Evolutionary conservation across 148 eudicot species (phyloP).

Genomic region (Pouteria glomerata): DNA sequence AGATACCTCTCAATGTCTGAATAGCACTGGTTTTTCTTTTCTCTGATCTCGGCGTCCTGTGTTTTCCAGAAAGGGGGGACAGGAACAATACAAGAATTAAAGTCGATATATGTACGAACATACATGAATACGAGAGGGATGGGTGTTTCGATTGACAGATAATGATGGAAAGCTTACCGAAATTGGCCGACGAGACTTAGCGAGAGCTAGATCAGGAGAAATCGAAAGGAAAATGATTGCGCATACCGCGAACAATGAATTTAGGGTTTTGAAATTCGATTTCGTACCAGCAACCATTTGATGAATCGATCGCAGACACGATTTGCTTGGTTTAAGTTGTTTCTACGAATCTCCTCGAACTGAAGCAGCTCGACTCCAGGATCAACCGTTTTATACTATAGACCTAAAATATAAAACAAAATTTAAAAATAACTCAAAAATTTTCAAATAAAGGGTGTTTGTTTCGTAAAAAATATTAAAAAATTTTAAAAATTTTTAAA

Average conservation of each 20-base stretch:
- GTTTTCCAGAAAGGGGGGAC: not conserved
- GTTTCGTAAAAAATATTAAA: no score
- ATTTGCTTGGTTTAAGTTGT: no score
- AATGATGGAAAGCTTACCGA: slow-evolving; percentile 39
- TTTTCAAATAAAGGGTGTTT: no score
- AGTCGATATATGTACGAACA: not conserved
- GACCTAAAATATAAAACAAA: no score
- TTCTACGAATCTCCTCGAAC: no score
- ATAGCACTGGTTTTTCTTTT: slow-evolving; percentile 70
- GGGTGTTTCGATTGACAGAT: not conserved
- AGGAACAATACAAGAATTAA: not conserved
- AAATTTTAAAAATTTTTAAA: no score
- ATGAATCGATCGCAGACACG: no score
- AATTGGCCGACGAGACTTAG: slow-evolving; percentile 59
- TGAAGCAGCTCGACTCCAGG: no score
- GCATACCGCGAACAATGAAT: not conserved
- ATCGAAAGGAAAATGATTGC: slow-evolving; percentile 17
- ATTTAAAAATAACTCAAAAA: no score
- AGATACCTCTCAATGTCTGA: slow-evolving; percentile 69
- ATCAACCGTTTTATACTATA: no score
- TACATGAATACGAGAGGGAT: not conserved
- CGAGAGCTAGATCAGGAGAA: slow-evolving; percentile 23
- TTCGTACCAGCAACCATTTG: not conserved
- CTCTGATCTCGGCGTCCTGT: slow-evolving; percentile 67
- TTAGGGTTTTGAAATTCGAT: not conserved